These are phyloP conservation scores for Physocladia obscura DNA, from an alignment of 192 early-diverging fungal genomes.

Conservation along the genomic window DNA sequence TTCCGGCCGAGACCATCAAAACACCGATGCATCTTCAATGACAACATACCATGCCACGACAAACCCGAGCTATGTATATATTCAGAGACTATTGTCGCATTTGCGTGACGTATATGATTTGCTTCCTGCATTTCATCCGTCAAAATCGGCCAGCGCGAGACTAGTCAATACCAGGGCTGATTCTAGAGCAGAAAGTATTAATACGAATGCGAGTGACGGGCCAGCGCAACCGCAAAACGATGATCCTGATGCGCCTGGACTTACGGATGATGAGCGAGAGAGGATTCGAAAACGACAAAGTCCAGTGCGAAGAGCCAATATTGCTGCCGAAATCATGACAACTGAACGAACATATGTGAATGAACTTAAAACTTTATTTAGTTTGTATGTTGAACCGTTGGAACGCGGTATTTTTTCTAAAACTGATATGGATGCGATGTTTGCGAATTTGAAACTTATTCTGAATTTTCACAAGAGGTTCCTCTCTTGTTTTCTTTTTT, in stretches of 20 bases:
- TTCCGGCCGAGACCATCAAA: background rate
- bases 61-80: conserved; percentile 24
- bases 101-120: conserved; percentile 63
- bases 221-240: conserved; percentile 1
- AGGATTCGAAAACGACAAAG: conserved; percentile 34
- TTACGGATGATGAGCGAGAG: conserved; percentile 36
- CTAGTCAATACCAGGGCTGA: background rate
- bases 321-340: conserved; percentile 76
- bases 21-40: background rate
- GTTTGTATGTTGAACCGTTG: conserved; percentile 62
- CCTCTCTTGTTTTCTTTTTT: conserved; percentile 6
- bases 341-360: conserved; percentile 88
- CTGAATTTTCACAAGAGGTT: conserved; percentile 65
- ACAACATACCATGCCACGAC: conserved; percentile 24
- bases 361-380: conserved; percentile 70
- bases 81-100: conserved; percentile 51
- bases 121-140: conserved; percentile 41
- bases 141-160: background rate
- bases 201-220: background rate
- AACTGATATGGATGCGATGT: conserved; percentile 39
- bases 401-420: conserved; percentile 30
- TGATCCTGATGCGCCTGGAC: conserved; percentile 39
- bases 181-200: background rate
- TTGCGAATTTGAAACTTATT: conserved; percentile 82
- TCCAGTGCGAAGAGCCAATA: conserved; percentile 55